These are phyloP conservation scores for Chlamydomonas applanata DNA, from an alignment of 139 green algal genomes.

Conservation along the genomic window DNA sequence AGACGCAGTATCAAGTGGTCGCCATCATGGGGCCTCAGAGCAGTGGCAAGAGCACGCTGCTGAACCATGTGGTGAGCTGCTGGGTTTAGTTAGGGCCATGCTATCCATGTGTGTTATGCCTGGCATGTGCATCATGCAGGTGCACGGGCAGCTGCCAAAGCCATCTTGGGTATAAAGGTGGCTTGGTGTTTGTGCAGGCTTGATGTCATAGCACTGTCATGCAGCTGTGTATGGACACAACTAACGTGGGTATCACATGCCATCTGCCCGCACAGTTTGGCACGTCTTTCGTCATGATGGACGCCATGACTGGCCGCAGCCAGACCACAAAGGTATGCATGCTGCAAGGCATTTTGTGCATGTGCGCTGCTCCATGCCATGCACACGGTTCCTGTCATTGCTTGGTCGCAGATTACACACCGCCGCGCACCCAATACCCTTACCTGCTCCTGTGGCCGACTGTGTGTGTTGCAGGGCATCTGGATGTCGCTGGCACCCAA, in stretches of 20 bases:
- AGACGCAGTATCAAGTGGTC: constrained; percentile 82
- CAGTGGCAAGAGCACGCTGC: constrained; percentile 89
- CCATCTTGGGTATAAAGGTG: too few relatives aligned
- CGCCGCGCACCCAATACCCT: too few relatives aligned
- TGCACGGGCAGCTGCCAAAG: too few relatives aligned
- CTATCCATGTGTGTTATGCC: too few relatives aligned
- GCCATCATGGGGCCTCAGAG: constrained; percentile 97
- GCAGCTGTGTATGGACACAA: constrained; percentile 41
- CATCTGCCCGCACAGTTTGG: constrained; percentile 72
- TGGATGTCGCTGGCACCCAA: constrained; percentile 78
- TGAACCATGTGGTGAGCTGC: constrained; percentile 79
- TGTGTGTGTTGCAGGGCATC: constrained; percentile 78
- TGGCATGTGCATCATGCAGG: too few relatives aligned
- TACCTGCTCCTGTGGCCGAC: background rate
- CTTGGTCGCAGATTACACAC: too few relatives aligned
- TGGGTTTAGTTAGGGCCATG: background rate
- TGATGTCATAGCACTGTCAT: too few relatives aligned
- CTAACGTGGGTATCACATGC: background rate
- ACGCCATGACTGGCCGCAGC: constrained; percentile 78
- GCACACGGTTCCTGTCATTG: background rate
- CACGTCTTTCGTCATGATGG: constrained; percentile 94
- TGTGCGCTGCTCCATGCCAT: too few relatives aligned
- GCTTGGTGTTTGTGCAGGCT: too few relatives aligned
- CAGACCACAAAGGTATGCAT: constrained; percentile 77
- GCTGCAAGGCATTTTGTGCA: too few relatives aligned